phyloP scores from a whole-genome alignment of 129 eudicot genomes.

The Kitagawia praeruptora region DNA sequence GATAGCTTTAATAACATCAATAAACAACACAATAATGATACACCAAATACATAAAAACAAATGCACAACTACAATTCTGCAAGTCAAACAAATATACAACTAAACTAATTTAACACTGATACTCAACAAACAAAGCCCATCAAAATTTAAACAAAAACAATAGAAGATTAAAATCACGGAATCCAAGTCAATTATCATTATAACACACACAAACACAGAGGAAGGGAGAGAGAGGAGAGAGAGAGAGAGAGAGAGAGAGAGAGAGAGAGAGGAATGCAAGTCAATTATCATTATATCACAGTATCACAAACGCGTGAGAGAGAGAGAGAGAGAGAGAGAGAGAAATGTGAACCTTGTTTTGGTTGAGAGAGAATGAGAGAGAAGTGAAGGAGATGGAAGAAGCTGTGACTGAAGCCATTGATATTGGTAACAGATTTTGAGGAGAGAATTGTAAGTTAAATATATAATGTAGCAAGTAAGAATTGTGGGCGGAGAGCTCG shows the following conservation, averaged over 20 bases:
- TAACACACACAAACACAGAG: neutral
- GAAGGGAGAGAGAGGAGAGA: neutral
- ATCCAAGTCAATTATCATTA: neutral
- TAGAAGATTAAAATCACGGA: neutral
- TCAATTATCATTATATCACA: too few species aligned
- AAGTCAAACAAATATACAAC: neutral
- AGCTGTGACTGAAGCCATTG: slow-evolving; percentile 65
- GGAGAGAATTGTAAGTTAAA: slow-evolving; percentile 8
- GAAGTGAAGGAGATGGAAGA: slow-evolving; percentile 36
- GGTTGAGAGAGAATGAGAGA: slow-evolving; percentile 42
- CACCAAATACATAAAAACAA: neutral
- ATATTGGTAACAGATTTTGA: slow-evolving; percentile 13
- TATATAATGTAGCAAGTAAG: slow-evolving; percentile 9
- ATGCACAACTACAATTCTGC: neutral
- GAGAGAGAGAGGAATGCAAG: neutral
- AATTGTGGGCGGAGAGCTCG: slow-evolving; percentile 19
- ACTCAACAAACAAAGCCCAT: neutral
- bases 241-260: neutral
- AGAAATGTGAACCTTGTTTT: slow-evolving; percentile 33
- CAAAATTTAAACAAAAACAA: neutral
- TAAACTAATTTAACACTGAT: neutral
- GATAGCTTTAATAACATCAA: neutral
- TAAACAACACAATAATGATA: neutral
- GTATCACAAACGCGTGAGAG: too few species aligned
- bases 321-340: neutral